Base-by-base conservation (phyloP, 2,329 filamentous ascomycete species). In the Monosporascus sp. region DNA sequence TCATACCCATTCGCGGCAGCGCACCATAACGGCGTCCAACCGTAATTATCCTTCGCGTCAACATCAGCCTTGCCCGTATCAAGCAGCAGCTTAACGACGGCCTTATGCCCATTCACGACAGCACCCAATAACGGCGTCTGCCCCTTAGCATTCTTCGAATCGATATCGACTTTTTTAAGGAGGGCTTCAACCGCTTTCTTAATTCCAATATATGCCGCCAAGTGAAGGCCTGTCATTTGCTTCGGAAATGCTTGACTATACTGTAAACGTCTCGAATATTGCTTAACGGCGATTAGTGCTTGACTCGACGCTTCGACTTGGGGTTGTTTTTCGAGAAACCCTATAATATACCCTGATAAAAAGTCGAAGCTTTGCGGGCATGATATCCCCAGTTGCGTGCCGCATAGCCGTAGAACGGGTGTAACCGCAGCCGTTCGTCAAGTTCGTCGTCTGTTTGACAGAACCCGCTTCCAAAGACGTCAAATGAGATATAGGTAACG, bases 401-500 rank as follows among this genome's bases (percentile, higher is more conserved):
- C 5, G 56, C 56, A 36, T 58, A 58, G 2, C 45, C 15, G 45
- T 47, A 54, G 24, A 58, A 39, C 3, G 35, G 44, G 41, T 56
- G 15, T 27, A 9, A 17, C 20, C 49, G 2, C 14, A 53, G 38
- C 20, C 53, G 56, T 17, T 48, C 20, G 7, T 46, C 7, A 24
- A 54, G 48, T n/a, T 47, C 48, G 2, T 39, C 38, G 15, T 49
- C 18, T 2, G 17, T 41, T 36, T 45, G 18, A 36, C 43, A 50
- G 2, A 7, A 7, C 3, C 50, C 43, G 9, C 22, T 48, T 20
- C 3, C 35, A 14, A 58, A 58, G 24, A 5, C 48, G 4, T 52
- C 1, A 20, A 71, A 71, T 17, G 64, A 70, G 3, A 75, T 58
- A 48, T 75, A 74, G 1, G 64, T 66, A 3, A 68, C 38, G 55